Conservation (phyloP, 2,329 filamentous ascomycete genomes). For the Sporothrix luriei region DNA sequence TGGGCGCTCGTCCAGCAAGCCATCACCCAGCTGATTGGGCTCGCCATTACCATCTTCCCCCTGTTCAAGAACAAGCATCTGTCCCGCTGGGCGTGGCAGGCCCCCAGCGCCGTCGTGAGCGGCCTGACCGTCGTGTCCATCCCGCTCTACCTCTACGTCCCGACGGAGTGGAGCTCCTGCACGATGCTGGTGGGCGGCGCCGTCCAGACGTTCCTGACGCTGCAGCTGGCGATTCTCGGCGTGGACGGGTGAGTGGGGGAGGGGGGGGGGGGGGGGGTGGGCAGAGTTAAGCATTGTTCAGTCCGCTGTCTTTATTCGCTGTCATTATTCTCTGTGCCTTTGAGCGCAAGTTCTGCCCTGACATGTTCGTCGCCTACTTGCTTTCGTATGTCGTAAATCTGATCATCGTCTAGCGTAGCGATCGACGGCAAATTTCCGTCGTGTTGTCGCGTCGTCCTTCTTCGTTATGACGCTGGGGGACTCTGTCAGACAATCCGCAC, state of each 20-base stretch:
- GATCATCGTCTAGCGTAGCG: background rate
- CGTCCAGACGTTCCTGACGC: slow-evolving; percentile 1
- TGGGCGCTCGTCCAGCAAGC: background rate
- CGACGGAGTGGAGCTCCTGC: background rate
- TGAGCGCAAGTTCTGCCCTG: background rate
- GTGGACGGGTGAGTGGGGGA: background rate
- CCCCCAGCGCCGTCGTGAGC: background rate
- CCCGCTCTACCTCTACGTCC: background rate
- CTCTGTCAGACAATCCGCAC: too few species aligned
- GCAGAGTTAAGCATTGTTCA: background rate
- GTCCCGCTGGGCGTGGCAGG: background rate
- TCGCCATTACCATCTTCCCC: background rate
- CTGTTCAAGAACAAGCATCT: background rate
- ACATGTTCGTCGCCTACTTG: background rate
- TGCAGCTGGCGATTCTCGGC: background rate
- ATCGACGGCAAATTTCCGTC: background rate
- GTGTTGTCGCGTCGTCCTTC: background rate
- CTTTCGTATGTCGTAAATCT: background rate
- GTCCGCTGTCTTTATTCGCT: background rate
- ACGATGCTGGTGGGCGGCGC: background rate
- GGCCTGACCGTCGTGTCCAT: background rate
- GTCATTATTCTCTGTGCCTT: too few species aligned
- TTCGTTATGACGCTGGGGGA: background rate
- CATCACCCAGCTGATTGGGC: background rate
- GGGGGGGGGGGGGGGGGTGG: too few species aligned